Base-by-base conservation (phyloP, 352 stramenopile genomes). In the Phytopythium litorale region DNA sequence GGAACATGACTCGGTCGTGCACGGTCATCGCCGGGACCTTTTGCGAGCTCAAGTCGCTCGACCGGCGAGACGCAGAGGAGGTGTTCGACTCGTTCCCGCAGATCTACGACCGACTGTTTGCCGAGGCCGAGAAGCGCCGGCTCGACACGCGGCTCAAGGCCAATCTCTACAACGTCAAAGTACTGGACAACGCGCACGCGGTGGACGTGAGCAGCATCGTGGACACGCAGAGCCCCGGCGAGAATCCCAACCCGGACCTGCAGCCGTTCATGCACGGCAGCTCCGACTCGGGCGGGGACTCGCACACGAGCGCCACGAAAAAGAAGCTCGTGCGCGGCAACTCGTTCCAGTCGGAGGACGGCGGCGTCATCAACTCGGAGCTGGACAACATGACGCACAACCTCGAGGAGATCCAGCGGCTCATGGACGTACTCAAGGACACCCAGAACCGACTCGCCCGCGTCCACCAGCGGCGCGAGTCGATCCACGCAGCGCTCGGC, bases 121-220 rank as follows among this genome's bases (percentile, higher is more conserved):
- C 76, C 5, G 79, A 86, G 62, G 72, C 76, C 2, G 74, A 86
- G 40, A 85, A 85, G 43, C 74, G 79, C 2, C 73, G 72, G 7
- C 65, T 64, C 7, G 72, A 88, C 61, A 88, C 75, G n/a, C 60
- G 68, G 4, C 65, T 72, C 19, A 78, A 80, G 59, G 71, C 70
- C 23, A 73, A 68, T 12, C 58, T 86, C 15, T 81, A 76, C 63
- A 82, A 81, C 52, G 75, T 88, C 21, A 82, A 84, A 51, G 72
- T 88, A n/a, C 71, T 88, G n/a, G 79, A 88, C 54, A 88, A 88
- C 16, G 74, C 75, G 2, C 79, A 88, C 53, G 72, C 73, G 18
- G 76, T 88, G 7, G 75, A 85, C 30, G 74, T 84, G 50, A 84
- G 69, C 43, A 76, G 69, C 38, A 81, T 88, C 37, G 75, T 81